phyloP scores from a whole-genome alignment of 2,329 filamentous ascomycete species.

The Kalaharituber pfeilii region DNA sequence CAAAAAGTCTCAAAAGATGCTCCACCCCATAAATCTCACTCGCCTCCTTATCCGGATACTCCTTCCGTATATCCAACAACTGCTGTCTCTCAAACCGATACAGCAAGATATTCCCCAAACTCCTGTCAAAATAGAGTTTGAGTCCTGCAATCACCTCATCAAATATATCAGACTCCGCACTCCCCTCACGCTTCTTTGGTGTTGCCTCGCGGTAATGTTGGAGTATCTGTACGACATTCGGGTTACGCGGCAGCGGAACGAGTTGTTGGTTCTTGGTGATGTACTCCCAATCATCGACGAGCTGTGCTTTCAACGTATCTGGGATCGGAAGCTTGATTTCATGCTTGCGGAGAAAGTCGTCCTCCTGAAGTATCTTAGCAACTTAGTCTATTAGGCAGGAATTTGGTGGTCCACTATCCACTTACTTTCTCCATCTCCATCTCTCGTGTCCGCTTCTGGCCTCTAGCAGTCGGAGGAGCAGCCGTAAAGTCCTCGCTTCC shows the following conservation, averaged over 20 bases:
- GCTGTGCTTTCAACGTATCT: slow-evolving; percentile 73
- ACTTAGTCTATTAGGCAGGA: too few species aligned
- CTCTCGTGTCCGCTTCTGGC: slow-evolving; percentile 58
- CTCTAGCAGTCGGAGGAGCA: slow-evolving; percentile 30
- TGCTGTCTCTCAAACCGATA: slow-evolving; percentile 90
- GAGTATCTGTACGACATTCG: slow-evolving; percentile 60
- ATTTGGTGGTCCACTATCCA: neutral
- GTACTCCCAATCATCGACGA: slow-evolving; percentile 98
- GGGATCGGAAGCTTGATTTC: slow-evolving; percentile 75
- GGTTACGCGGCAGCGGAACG: slow-evolving; percentile 61
- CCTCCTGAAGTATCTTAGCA: slow-evolving; percentile 49
- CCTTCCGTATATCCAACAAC: slow-evolving; percentile 58
- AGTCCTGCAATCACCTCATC: slow-evolving; percentile 77
- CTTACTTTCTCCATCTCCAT: slow-evolving; percentile 67
- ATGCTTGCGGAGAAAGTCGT: slow-evolving; percentile 64
- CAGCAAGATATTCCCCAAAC: slow-evolving; percentile 69
- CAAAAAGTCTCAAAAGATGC: slow-evolving; percentile 73
- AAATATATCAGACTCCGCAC: slow-evolving; percentile 64
- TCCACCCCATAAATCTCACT: slow-evolving; percentile 83
- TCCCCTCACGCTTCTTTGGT: slow-evolving; percentile 33
- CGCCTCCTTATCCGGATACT: slow-evolving; percentile 45
- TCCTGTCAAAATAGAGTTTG: slow-evolving; percentile 86
- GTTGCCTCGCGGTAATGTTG: slow-evolving; percentile 50
- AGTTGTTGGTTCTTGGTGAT: slow-evolving; percentile 89
- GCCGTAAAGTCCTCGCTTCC: slow-evolving; percentile 20